Conservation (phyloP, 139 green algal genomes). For the Micromonas commoda region DNA sequence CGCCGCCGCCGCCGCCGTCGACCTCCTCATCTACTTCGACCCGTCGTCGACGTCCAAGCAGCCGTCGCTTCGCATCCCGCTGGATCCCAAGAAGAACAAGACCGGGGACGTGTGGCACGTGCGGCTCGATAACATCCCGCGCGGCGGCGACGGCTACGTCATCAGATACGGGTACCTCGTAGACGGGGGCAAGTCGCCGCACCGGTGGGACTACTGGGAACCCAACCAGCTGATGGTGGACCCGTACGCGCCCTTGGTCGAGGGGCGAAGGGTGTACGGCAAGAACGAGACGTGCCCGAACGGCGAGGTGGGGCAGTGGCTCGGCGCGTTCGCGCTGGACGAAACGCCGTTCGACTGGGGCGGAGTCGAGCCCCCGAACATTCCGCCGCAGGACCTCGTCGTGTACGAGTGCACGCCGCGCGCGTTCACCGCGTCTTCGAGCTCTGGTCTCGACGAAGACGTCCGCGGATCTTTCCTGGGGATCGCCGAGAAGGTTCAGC, state of each 20-base stretch:
- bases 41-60: not conserved
- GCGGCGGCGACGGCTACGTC: constrained; percentile 17
- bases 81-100: not conserved
- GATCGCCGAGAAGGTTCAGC: constrained; percentile 78
- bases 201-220: constrained; percentile 34
- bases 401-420: constrained; percentile 97
- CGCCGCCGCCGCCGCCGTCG: no score
- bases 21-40: not conserved
- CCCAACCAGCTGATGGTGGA: constrained; percentile 67
- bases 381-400: constrained; percentile 76
- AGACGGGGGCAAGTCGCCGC: constrained; percentile 38
- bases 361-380: not conserved
- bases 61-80: not conserved
- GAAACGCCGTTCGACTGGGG: constrained; percentile 54
- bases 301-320: constrained; percentile 56
- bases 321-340: constrained; percentile 41
- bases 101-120: constrained; percentile 84
- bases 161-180: constrained; percentile 49
- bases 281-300: constrained; percentile 48
- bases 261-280: constrained; percentile 65
- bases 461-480: constrained; percentile 73
- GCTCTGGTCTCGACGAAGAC: constrained; percentile 40
- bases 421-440: constrained; percentile 80
- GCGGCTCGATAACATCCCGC: constrained; percentile 49
- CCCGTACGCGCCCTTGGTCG: constrained; percentile 74